phyloP scores from a whole-genome alignment of 2,329 filamentous ascomycete species.

The Aureobasidium sp. region DNA sequence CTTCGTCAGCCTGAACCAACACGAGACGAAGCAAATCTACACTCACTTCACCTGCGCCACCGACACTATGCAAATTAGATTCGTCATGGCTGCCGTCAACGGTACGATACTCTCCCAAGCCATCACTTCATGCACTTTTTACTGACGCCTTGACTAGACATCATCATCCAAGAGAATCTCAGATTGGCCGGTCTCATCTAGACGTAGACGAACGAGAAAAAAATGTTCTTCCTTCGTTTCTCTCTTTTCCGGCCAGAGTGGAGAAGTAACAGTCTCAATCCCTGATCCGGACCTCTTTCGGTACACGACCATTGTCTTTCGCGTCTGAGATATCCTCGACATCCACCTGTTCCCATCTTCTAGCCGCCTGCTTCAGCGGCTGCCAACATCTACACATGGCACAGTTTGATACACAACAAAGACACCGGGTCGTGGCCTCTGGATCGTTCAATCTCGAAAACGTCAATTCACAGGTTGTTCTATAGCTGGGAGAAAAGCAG shows the following conservation, averaged over 20 bases:
- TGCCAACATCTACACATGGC: conserved; percentile 1
- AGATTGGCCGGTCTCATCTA: conserved; percentile 95
- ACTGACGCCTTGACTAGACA: conserved; percentile 62
- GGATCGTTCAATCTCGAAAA: conserved; percentile 4
- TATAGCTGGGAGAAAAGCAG: conserved; percentile 4
- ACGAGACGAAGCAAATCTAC: conserved; percentile 99
- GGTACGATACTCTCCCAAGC: conserved; percentile 52
- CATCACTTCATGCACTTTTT: not conserved
- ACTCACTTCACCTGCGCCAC: conserved; percentile 99
- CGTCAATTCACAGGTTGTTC: conserved; percentile 7
- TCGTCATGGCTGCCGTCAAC: conserved; percentile 99
- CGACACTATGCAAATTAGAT: conserved; percentile 96
- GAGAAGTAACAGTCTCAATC: conserved; percentile 10
- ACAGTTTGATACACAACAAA: not conserved
- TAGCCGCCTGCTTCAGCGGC: not conserved
- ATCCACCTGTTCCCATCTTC: not conserved
- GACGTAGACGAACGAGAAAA: conserved; percentile 8
- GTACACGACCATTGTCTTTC: not conserved
- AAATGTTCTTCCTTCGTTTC: not conserved
- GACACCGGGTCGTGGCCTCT: not conserved
- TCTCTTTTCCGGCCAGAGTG: not conserved
- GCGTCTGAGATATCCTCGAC: conserved; percentile 1
- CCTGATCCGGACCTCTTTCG: not conserved
- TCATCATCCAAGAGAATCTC: conserved; percentile 99
- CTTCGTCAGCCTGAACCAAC: conserved; percentile 91